Conservation (phyloP, 192 early-diverging fungal species). For the Podila minutissima region DNA sequence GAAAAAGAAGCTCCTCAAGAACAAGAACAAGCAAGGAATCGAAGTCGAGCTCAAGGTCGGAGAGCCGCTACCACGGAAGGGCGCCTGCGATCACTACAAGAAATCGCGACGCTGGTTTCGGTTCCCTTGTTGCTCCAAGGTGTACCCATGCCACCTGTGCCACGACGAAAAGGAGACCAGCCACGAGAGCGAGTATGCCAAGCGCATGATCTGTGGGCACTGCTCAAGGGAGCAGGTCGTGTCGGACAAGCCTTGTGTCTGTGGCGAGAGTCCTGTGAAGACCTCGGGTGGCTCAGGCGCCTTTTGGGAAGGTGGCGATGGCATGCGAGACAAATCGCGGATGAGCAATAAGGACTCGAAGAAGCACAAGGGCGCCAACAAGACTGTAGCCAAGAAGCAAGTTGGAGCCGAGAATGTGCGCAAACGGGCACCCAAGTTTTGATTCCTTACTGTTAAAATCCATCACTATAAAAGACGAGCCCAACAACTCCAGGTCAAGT, state of each 20-base stretch:
- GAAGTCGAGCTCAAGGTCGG: slow-evolving; percentile 76
- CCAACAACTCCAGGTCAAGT: too few relatives aligned
- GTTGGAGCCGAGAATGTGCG: slow-evolving; percentile 41
- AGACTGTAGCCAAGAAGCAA: slow-evolving; percentile 46
- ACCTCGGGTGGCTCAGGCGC: slow-evolving; percentile 58
- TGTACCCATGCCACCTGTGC: slow-evolving; percentile 86
- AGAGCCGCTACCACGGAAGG: slow-evolving; percentile 78
- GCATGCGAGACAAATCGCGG: slow-evolving; percentile 71
- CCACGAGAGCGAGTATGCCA: slow-evolving; percentile 77
- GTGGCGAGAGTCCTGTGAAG: slow-evolving; percentile 72
- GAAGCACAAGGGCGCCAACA: slow-evolving; percentile 22
- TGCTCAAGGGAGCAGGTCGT: slow-evolving; percentile 85
- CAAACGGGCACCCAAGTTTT: slow-evolving; percentile 13
- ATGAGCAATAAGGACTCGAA: slow-evolving; percentile 81
- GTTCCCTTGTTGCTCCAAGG: slow-evolving; percentile 90
- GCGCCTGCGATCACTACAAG: slow-evolving; percentile 86
- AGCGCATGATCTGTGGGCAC: slow-evolving; percentile 84
- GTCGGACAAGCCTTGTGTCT: slow-evolving; percentile 64
- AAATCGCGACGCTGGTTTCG: slow-evolving; percentile 92
- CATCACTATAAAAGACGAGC: too few relatives aligned
- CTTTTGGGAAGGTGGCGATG: slow-evolving; percentile 95
- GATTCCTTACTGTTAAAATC: too few relatives aligned
- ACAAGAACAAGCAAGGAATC: slow-evolving; percentile 60
- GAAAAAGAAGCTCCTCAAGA: slow-evolving; percentile 42
- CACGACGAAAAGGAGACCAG: slow-evolving; percentile 77